phyloP scores from a whole-genome alignment of 2,329 filamentous ascomycete species.

The Biscogniauxia sp. region DNA sequence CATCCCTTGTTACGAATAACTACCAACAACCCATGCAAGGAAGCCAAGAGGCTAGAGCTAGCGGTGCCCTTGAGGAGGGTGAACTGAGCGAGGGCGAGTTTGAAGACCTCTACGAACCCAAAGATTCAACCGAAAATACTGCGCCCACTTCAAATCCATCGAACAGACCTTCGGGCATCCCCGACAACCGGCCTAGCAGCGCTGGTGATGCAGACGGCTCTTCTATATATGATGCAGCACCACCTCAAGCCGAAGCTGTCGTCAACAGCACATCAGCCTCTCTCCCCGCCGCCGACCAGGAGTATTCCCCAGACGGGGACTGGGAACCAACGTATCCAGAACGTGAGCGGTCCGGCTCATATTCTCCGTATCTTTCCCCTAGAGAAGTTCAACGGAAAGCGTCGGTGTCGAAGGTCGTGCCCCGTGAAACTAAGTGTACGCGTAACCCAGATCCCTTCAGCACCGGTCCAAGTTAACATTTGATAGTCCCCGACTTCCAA shows the following conservation, averaged over 20 bases:
- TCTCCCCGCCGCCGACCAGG: conserved; percentile 21
- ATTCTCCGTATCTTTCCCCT: conserved; percentile 52
- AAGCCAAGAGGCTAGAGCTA: background rate
- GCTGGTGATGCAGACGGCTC: conserved; percentile 32
- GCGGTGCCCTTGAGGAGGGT: conserved; percentile 59
- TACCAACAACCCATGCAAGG: conserved; percentile 3
- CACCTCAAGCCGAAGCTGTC: conserved; percentile 22
- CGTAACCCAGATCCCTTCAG: conserved; percentile 5
- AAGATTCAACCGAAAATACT: conserved; percentile 10
- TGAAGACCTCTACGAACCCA: conserved; percentile 54
- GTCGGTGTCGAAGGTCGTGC: conserved; percentile 20
- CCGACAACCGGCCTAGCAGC: conserved; percentile 23
- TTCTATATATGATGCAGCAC: conserved; percentile 32
- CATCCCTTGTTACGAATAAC: background rate
- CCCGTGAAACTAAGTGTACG: conserved; percentile 24
- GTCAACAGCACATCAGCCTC: conserved; percentile 23
- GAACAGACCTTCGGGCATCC: conserved; percentile 8
- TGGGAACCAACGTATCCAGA: conserved; percentile 29
- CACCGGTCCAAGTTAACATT: conserved; percentile 5
- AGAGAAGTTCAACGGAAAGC: conserved; percentile 40
- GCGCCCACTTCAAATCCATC: conserved; percentile 5
- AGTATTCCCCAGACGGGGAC: conserved; percentile 25
- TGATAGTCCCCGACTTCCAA: conserved; percentile 3
- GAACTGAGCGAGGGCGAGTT: conserved; percentile 71
- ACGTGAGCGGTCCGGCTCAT: conserved; percentile 50